Conservation (phyloP, 495 filamentous ascomycete species). For the Talaromyces thailandensis region DNA sequence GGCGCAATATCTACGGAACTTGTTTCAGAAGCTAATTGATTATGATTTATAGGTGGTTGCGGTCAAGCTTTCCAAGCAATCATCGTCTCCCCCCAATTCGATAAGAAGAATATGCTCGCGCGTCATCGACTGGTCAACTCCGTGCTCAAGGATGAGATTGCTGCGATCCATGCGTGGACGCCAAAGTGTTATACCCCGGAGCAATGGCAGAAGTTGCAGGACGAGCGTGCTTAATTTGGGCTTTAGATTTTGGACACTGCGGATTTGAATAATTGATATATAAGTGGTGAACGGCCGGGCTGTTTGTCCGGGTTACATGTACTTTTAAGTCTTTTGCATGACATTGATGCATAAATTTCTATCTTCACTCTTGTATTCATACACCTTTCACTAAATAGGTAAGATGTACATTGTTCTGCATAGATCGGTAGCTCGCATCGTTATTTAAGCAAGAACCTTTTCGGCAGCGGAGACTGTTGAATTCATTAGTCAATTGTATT, state of each 20-base stretch:
- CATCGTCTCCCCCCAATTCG: conserved; percentile 82
- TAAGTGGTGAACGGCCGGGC: neutral
- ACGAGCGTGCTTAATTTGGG: conserved; percentile 12
- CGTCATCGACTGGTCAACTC: conserved; percentile 85
- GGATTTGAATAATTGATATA: neutral
- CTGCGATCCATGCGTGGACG: conserved; percentile 95
- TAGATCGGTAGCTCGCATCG: neutral
- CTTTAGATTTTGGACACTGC: neutral
- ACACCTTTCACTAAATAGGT: neutral
- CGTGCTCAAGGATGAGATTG: conserved; percentile 84
- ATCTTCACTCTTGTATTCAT: neutral
- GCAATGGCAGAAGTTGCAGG: conserved; percentile 73
- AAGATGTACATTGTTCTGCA: neutral
- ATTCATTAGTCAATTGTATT: neutral
- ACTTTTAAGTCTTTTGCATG: neutral
- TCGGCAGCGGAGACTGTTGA: conserved; percentile 59
- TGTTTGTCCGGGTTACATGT: neutral
- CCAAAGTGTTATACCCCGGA: conserved; percentile 93
- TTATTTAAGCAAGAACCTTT: conserved; percentile 53
- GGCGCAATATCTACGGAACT: neutral
- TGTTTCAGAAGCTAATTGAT: neutral
- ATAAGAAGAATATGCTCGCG: conserved; percentile 77
- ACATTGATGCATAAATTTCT: neutral
- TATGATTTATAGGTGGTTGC: conserved; percentile 60
- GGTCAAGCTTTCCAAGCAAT: conserved; percentile 90